A percentile compares a stretch with the other conserved stretches of the same genome.
Evolutionary conservation across 1,139 yeast species (phyloP).

Genomic region (Yamadazyma buinensis): DNA sequence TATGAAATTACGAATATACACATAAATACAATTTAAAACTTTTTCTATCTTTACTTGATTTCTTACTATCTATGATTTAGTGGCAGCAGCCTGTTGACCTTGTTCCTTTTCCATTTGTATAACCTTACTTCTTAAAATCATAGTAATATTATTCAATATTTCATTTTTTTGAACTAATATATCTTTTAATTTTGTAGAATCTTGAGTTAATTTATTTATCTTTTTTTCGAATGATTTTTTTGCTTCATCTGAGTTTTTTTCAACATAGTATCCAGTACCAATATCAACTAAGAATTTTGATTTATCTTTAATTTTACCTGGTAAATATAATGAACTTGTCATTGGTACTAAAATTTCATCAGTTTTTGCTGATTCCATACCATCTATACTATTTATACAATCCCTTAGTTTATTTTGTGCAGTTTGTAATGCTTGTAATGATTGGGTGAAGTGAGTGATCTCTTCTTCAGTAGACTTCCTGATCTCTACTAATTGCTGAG

Average conservation of each 20-base stretch:
- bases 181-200: slow-evolving; percentile 68
- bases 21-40: no score
- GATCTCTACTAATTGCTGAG: slow-evolving; percentile 82
- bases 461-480: slow-evolving; percentile 85
- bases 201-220: slow-evolving; percentile 67
- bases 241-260: slow-evolving; percentile 69
- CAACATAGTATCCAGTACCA: slow-evolving; percentile 95
- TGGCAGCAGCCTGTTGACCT: background rate
- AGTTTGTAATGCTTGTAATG: slow-evolving; percentile 77
- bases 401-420: slow-evolving; percentile 84
- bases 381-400: slow-evolving; percentile 68
- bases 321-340: slow-evolving; percentile 84
- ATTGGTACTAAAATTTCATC: slow-evolving; percentile 75
- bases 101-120: slow-evolving; percentile 41
- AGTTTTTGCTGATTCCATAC: slow-evolving; percentile 44
- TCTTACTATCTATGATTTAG: no score
- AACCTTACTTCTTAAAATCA: slow-evolving; percentile 46
- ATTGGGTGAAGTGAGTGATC: slow-evolving; percentile 77
- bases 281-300: slow-evolving; percentile 83
- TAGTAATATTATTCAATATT: slow-evolving; percentile 48
- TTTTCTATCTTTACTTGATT: no score
- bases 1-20: no score
- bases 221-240: slow-evolving; percentile 70
- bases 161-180: slow-evolving; percentile 67
- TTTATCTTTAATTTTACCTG: slow-evolving; percentile 66